Conservation (phyloP, 106 monocot genomes). For the Dendrobium huoshanense region DNA sequence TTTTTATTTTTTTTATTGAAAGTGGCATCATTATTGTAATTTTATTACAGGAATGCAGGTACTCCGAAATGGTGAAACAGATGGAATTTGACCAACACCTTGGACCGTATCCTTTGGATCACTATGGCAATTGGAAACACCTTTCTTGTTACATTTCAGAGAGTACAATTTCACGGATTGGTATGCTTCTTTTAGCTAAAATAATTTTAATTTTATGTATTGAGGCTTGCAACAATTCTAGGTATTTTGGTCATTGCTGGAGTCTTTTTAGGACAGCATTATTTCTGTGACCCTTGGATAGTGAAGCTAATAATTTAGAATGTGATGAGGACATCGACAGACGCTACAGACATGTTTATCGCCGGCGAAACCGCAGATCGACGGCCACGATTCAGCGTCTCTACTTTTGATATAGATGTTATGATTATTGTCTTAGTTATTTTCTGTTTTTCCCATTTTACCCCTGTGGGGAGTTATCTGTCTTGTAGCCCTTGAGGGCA, state of each 20-base stretch:
- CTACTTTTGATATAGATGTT: no score
- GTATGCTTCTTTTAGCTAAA: conserved; percentile 25
- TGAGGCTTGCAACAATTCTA: background rate
- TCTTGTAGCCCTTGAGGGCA: no score
- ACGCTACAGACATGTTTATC: no score
- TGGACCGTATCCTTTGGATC: conserved; percentile 79
- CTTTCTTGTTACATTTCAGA: conserved; percentile 73
- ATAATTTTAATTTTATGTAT: background rate
- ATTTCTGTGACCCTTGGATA: background rate
- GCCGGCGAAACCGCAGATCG: no score
- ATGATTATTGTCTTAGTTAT: no score
- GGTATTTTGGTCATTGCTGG: background rate
- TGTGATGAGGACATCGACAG: no score
- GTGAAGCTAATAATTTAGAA: background rate
- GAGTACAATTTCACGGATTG: conserved; percentile 53
- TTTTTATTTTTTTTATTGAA: background rate
- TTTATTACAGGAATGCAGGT: conserved; percentile 64
- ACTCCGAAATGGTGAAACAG: conserved; percentile 59
- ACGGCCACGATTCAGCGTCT: no score
- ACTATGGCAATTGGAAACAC: conserved; percentile 65
- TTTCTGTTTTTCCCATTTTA: no score
- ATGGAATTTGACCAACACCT: conserved; percentile 83
- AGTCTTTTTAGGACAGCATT: background rate
- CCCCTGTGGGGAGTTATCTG: no score
- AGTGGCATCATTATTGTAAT: background rate